Conservation (phyloP, 441 rosid genomes). For the Populus trichocarpa region DNA sequence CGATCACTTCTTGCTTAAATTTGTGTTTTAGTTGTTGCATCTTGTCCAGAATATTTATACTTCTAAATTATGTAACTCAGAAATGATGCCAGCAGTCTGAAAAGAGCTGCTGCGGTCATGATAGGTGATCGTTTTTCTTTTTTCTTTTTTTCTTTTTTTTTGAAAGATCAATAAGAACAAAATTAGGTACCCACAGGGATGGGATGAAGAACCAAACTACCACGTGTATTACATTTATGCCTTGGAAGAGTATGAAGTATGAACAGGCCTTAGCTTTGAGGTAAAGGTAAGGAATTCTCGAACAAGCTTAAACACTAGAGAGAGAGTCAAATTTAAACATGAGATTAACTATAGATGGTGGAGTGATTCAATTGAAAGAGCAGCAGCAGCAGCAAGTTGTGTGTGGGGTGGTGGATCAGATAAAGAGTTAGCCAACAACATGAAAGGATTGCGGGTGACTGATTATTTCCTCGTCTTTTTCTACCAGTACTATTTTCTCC, state of each 20-base stretch:
- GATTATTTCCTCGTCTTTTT: conserved; percentile 2
- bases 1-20: too few relatives aligned
- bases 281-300: conserved; percentile 29
- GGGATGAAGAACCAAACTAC: conserved; percentile 28
- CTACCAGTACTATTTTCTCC: neutral
- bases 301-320: conserved; percentile 14
- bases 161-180: conserved; percentile 1
- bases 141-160: too few relatives aligned
- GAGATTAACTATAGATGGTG: neutral
- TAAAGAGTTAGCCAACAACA: conserved; percentile 4
- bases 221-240: conserved; percentile 3
- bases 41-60: neutral
- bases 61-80: neutral
- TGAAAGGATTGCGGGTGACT: neutral
- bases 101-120: neutral
- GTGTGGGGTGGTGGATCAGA: conserved; percentile 6
- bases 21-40: neutral
- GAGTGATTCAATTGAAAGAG: neutral
- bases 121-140: too few relatives aligned
- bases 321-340: conserved; percentile 16
- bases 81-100: neutral
- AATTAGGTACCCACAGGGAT: conserved; percentile 25
- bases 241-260: conserved; percentile 2
- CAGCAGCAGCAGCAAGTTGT: neutral
- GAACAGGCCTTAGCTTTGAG: conserved; percentile 32